These are phyloP conservation scores for Fusarium falciforme DNA, from an alignment of 2,329 filamentous ascomycete species.

Conservation along the genomic window DNA sequence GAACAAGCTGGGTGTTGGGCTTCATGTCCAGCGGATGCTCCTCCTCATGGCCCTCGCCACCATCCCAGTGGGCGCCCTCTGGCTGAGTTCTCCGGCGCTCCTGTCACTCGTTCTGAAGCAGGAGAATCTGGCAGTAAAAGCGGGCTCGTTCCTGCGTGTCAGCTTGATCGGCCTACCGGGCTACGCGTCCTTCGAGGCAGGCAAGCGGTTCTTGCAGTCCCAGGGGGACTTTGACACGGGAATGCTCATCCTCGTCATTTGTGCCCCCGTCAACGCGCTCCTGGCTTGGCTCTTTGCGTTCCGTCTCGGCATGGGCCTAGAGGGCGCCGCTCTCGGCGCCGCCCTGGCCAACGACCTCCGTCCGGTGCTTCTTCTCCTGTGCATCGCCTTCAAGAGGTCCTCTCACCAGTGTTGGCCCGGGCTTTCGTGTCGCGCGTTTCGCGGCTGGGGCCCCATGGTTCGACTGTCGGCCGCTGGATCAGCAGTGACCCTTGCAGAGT, in stretches of 20 bases:
- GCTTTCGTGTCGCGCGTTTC: conserved; percentile 49
- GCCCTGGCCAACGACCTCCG: conserved; percentile 62
- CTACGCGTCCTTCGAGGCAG: conserved; percentile 64
- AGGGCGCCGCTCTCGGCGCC: conserved; percentile 62
- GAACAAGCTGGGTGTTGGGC: conserved; percentile 58
- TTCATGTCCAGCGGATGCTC: conserved; percentile 65
- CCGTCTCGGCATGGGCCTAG: conserved; percentile 56
- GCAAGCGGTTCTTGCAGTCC: conserved; percentile 66
- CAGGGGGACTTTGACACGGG: conserved; percentile 65
- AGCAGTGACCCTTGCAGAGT: conserved; percentile 55
- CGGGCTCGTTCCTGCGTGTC: conserved; percentile 60
- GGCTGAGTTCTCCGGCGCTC: conserved; percentile 61
- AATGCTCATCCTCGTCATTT: conserved; percentile 58
- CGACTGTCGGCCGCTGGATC: conserved; percentile 53
- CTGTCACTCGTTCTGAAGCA: conserved; percentile 60
- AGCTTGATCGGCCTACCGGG: conserved; percentile 63
- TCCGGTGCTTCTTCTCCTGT: conserved; percentile 58
- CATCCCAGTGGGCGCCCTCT: conserved; percentile 61
- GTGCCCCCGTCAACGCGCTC: conserved; percentile 59
- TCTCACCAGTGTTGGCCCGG: conserved; percentile 52
- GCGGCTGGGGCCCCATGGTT: conserved; percentile 55
- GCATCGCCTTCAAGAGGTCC: conserved; percentile 54
- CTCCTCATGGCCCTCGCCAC: conserved; percentile 59
- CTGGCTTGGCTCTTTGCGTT: conserved; percentile 63
- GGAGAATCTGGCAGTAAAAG: conserved; percentile 58